Evolutionary conservation across 1,139 yeast genomes (phyloP).

Genomic region (Geotrichum macrosporum): DNA sequence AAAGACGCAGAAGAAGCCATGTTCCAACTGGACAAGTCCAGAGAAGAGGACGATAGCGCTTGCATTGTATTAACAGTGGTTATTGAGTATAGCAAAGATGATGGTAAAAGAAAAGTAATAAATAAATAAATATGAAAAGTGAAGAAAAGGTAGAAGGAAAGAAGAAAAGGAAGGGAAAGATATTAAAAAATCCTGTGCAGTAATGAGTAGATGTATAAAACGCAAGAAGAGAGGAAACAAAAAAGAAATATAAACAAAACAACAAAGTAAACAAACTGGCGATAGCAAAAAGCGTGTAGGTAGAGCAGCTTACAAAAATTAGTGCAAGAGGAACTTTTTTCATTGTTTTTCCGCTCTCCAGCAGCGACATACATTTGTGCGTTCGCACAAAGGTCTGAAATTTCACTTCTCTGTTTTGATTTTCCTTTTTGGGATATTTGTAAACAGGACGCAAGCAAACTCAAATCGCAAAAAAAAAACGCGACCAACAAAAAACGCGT

Average conservation of each 20-base stretch:
- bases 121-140: background rate
- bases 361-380: too few relatives aligned
- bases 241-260: slow-evolving; percentile 11
- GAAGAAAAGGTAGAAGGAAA: background rate
- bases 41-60: slow-evolving; percentile 10
- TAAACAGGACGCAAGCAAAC: slow-evolving; percentile 16
- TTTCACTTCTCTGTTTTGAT: background rate
- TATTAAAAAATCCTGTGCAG: background rate
- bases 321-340: background rate
- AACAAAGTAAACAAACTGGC: too few relatives aligned
- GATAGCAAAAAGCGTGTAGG: too few relatives aligned
- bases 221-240: background rate
- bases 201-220: background rate
- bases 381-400: background rate
- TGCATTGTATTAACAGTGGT: slow-evolving; percentile 4
- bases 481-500: background rate
- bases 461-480: slow-evolving; percentile 1
- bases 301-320: too few relatives aligned
- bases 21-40: slow-evolving; percentile 21
- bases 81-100: background rate
- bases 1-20: slow-evolving; percentile 14
- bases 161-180: background rate
- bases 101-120: background rate
- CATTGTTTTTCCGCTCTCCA: too few relatives aligned
- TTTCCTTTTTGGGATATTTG: slow-evolving; percentile 9